Percentiles rank a stretch among this genome's conserved stretches.
Evolutionary conservation across 2,329 filamentous ascomycete genomes (phyloP).

Genomic region (Cladobotryum mycophilum): DNA sequence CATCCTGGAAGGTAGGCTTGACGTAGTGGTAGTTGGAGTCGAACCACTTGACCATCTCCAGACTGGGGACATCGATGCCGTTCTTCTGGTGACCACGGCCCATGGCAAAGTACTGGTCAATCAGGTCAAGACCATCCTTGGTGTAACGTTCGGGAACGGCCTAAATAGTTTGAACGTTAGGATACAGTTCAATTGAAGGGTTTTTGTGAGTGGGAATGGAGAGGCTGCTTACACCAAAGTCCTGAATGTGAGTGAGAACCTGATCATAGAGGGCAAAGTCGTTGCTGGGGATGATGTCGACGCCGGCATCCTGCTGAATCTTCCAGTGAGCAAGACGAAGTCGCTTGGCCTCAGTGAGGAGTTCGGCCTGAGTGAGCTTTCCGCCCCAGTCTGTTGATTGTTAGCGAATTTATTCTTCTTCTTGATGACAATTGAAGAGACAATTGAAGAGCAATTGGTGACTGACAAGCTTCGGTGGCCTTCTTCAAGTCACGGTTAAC

Average conservation of each 20-base stretch:
- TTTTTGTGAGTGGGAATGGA: not conserved
- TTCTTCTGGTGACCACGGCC: slow-evolving; percentile 96
- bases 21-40: slow-evolving; percentile 99
- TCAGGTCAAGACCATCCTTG: slow-evolving; percentile 74
- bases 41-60: slow-evolving; percentile 99
- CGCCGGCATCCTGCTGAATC: slow-evolving; percentile 97
- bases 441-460: slow-evolving; percentile 6
- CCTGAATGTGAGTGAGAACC: slow-evolving; percentile 94
- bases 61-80: slow-evolving; percentile 81
- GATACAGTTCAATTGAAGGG: not conserved
- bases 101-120: slow-evolving; percentile 99
- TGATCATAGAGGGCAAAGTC: slow-evolving; percentile 99
- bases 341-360: slow-evolving; percentile 92
- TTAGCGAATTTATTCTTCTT: slow-evolving; percentile 8
- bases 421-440: not conserved
- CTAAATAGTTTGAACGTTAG: slow-evolving; percentile 34
- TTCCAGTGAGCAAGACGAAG: slow-evolving; percentile 97
- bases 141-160: slow-evolving; percentile 90
- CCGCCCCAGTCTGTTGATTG: slow-evolving; percentile 64
- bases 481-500: slow-evolving; percentile 99
- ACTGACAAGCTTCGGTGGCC: slow-evolving; percentile 86
- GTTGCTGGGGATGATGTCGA: slow-evolving; percentile 97
- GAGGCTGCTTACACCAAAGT: slow-evolving; percentile 71
- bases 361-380: slow-evolving; percentile 87
- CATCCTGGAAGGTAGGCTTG: slow-evolving; percentile 96